A percentile compares a stretch with the other conserved stretches of the same genome.
Conservation (phyloP, 208 protist species). For the Trypanosomatidae sp. region DNA sequence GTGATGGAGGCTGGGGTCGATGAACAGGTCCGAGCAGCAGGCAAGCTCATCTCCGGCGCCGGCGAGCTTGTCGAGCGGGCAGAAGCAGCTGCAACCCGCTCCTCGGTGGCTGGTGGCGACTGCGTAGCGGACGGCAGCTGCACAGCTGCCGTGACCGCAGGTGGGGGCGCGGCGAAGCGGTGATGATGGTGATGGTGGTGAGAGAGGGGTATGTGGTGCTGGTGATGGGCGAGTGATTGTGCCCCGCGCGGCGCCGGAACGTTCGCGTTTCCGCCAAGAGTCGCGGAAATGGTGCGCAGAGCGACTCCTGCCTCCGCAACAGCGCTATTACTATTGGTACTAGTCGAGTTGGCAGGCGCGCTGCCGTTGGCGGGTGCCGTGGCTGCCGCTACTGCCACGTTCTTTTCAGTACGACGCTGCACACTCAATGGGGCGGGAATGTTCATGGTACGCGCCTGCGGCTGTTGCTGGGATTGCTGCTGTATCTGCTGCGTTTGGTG, state of each 20-base stretch:
- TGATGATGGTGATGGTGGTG: slow-evolving; percentile 39
- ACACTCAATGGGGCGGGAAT: slow-evolving; percentile 33
- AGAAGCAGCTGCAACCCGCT: slow-evolving; percentile 4
- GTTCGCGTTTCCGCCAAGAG: background rate
- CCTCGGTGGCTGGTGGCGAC: slow-evolving; percentile 4
- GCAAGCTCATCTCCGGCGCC: background rate
- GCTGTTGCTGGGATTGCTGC: slow-evolving; percentile 25
- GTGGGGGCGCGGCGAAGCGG: slow-evolving; percentile 7
- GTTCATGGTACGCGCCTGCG: slow-evolving; percentile 24
- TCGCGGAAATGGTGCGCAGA: slow-evolving; percentile 1
- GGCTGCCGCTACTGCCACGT: slow-evolving; percentile 9
- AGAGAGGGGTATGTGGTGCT: slow-evolving; percentile 26
- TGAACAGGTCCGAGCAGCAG: background rate
- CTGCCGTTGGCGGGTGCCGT: background rate
- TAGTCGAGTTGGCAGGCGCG: background rate
- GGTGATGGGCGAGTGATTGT: slow-evolving; percentile 19
- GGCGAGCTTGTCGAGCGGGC: background rate
- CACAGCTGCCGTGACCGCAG: background rate
- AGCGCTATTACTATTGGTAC: background rate
- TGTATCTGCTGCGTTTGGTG: slow-evolving; percentile 24
- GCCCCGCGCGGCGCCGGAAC: slow-evolving; percentile 17
- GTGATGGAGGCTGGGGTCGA: background rate
- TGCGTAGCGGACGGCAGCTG: slow-evolving; percentile 4
- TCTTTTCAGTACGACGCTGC: slow-evolving; percentile 22
- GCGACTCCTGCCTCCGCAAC: background rate